Percentiles rank a stretch among this genome's conserved stretches.
phyloP scores from a whole-genome alignment of 2,329 filamentous ascomycete genomes.

The Onygenales sp. region DNA sequence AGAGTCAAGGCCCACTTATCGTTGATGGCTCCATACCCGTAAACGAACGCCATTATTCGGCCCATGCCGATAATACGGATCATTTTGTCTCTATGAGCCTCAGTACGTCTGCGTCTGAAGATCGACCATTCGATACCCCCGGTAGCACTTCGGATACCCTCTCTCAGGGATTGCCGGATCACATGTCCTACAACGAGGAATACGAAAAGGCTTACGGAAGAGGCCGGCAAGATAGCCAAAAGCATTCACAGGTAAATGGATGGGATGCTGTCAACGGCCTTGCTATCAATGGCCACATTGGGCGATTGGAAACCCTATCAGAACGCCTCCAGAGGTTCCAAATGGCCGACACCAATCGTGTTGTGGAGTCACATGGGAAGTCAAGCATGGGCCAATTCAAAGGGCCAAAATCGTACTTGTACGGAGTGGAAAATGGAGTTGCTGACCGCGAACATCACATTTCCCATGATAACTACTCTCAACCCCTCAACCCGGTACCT shows the following conservation, averaged over 20 bases:
- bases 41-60: constrained; percentile 26
- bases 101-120: constrained; percentile 33
- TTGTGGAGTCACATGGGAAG: constrained; percentile 17
- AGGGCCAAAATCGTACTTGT: constrained; percentile 12
- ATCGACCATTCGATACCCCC: constrained; percentile 26
- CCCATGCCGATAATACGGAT: constrained; percentile 25
- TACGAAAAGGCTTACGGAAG: constrained; percentile 18
- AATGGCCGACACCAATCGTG: constrained; percentile 24
- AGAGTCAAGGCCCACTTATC: constrained; percentile 34
- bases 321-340: constrained; percentile 30
- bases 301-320: constrained; percentile 25
- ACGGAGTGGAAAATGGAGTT: constrained; percentile 22
- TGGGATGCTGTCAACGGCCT: constrained; percentile 9
- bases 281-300: constrained; percentile 18
- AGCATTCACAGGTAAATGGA: constrained; percentile 10
- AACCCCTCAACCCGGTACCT: constrained; percentile 11
- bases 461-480: constrained; percentile 14
- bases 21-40: constrained; percentile 37
- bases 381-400: constrained; percentile 8
- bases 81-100: constrained; percentile 27
- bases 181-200: constrained; percentile 26
- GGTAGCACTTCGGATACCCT: constrained; percentile 29
- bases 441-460: constrained; percentile 19
- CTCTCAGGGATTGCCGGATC: constrained; percentile 30
- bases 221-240: constrained; percentile 18